These are phyloP conservation scores for Paramecium tetraurelia DNA, from an alignment of 73 alveolate species.

Conservation along the genomic window DNA sequence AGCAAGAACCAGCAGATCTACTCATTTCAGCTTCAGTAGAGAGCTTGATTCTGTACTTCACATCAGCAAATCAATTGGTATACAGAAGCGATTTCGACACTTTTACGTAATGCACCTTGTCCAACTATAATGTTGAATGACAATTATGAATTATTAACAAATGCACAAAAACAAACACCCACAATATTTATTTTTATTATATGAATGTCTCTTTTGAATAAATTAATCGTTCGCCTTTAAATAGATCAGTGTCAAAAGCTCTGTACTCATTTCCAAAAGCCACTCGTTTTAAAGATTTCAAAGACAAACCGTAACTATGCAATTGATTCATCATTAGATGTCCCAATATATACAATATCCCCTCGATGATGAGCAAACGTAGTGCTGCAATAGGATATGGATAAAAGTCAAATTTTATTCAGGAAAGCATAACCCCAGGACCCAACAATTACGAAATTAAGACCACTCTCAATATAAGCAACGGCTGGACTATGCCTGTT, in stretches of 20 bases:
- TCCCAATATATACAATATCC: slow-evolving; percentile 22
- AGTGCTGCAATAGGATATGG: slow-evolving; percentile 59
- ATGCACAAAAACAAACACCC: background rate
- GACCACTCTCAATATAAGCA: background rate
- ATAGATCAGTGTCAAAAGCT: slow-evolving; percentile 9
- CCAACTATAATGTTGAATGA: background rate
- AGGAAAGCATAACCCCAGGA: slow-evolving; percentile 47
- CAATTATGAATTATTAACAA: background rate
- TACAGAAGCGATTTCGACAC: background rate
- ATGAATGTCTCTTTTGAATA: slow-evolving; percentile 1
- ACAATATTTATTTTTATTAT: background rate
- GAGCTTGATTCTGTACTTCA: background rate
- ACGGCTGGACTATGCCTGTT: slow-evolving; percentile 55
- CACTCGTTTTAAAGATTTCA: background rate
- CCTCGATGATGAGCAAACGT: slow-evolving; percentile 28
- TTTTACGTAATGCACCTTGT: background rate
- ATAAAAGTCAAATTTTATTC: background rate
- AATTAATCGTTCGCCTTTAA: slow-evolving; percentile 48
- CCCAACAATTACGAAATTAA: slow-evolving; percentile 25
- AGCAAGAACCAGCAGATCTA: background rate
- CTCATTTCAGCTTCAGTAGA: background rate
- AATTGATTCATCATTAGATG: background rate
- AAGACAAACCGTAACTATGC: background rate
- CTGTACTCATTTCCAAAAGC: slow-evolving; percentile 57
- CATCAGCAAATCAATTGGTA: background rate